These are phyloP conservation scores for Metarhizium brunneum DNA, from an alignment of 2,329 filamentous ascomycete species.

Conservation along the genomic window DNA sequence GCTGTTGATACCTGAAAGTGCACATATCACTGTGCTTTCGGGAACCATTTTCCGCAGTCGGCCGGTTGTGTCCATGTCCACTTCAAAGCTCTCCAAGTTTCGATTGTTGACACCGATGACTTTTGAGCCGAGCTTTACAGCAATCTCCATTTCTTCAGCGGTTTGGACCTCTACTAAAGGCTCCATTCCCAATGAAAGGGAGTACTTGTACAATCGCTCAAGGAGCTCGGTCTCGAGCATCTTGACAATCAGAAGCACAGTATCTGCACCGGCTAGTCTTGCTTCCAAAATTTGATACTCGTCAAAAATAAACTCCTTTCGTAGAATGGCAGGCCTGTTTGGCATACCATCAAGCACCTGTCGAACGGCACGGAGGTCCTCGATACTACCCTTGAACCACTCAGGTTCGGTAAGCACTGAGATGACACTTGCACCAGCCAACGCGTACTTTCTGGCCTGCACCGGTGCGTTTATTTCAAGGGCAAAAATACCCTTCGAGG, in stretches of 20 bases:
- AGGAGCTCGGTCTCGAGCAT: slow-evolving; percentile 78
- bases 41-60: slow-evolving; percentile 81
- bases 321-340: slow-evolving; percentile 81
- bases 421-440: slow-evolving; percentile 91
- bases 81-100: slow-evolving; percentile 92
- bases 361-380: slow-evolving; percentile 80
- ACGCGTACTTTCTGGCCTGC: slow-evolving; percentile 84
- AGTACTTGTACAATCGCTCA: slow-evolving; percentile 77
- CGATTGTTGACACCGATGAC: slow-evolving; percentile 98
- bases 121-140: slow-evolving; percentile 76
- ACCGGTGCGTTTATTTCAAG: slow-evolving; percentile 78
- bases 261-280: slow-evolving; percentile 85
- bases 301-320: slow-evolving; percentile 97
- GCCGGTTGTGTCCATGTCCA: slow-evolving; percentile 87
- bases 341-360: slow-evolving; percentile 86
- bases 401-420: slow-evolving; percentile 97
- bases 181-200: slow-evolving; percentile 87
- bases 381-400: slow-evolving; percentile 98
- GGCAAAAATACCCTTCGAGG: slow-evolving; percentile 91
- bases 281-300: slow-evolving; percentile 98
- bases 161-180: slow-evolving; percentile 96
- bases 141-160: slow-evolving; percentile 81
- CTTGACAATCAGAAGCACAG: slow-evolving; percentile 92
- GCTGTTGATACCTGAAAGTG: slow-evolving; percentile 86
- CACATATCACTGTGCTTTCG: slow-evolving; percentile 79